Base-by-base conservation (phyloP, 202 grass and related monocot species). In the Schoenoplectus tabernaemontani region DNA sequence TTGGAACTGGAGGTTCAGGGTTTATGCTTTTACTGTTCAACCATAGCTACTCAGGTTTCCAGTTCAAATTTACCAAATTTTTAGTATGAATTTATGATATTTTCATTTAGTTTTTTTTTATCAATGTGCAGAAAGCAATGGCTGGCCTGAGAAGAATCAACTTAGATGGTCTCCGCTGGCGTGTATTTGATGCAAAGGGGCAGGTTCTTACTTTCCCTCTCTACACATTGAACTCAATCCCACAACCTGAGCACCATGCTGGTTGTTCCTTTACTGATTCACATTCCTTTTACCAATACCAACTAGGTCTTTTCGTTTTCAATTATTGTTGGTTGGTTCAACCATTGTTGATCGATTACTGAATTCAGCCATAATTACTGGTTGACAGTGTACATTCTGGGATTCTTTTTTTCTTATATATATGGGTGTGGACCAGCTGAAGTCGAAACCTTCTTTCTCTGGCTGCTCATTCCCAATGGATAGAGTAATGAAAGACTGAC, bases 101-200 rank as follows among this genome's bases (percentile, higher is more conserved):
- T 81, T 70, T 26, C 46, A 20, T 23, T 61, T 44, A 86, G 50
- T 19, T 78, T 62, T 38, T 28, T 19, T 77, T 77, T 16, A 43
- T 44, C 34, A 81, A 78, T 61, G 15, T 57, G 36, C 78, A 95
- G 91, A 93, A 99, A 98, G 96, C 92, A 66, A 79, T 99, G 30
- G 96, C 96, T 64, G 96, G 96, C 26, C 73, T 99, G 71, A 95
- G 86, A 84, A 90, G 92, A 86, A 99, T 99, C 57, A 87, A 91
- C 61, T 86, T 99, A 63, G 95, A 98, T 10, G 95, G 95, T 50
- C 39, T 98, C 37, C 83, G 88, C 9, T 98, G 96, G 92, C 89
- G 91, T 16, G 88, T 99, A 82, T 99, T 99, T 91, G 96, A 99
- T 32, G 92, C 96, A 62, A 99, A 95, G 85, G 88, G 91, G 13